Conservation (phyloP, 2,329 filamentous ascomycete genomes). For the Orbilia oligospora region DNA sequence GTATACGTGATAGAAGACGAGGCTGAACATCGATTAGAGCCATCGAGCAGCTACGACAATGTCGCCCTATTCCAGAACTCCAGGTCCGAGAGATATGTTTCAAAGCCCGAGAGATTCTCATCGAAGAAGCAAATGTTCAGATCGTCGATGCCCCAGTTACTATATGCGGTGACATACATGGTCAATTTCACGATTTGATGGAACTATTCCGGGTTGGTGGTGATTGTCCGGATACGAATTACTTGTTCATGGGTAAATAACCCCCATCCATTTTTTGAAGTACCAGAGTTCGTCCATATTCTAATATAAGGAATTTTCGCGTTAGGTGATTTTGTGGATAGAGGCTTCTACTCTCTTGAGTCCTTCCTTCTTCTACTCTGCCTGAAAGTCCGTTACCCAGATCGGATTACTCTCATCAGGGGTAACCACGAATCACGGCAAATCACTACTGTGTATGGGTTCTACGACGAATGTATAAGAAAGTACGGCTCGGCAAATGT, state of each 20-base stretch:
- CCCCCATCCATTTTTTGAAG: constrained; percentile 26
- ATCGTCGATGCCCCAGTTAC: constrained; percentile 95
- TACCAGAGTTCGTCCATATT: background rate
- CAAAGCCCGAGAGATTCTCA: constrained; percentile 94
- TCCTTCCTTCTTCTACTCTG: constrained; percentile 95
- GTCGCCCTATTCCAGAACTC: constrained; percentile 92
- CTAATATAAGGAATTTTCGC: constrained; percentile 17
- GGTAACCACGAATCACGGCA: constrained; percentile 97
- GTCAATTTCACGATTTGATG: constrained; percentile 97
- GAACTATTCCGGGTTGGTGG: constrained; percentile 94
- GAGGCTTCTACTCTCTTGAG: constrained; percentile 97
- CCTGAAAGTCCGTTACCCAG: constrained; percentile 96
- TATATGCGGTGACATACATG: constrained; percentile 97
- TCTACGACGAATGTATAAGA: constrained; percentile 95
- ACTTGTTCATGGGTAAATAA: constrained; percentile 87
- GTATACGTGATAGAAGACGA: constrained; percentile 12
- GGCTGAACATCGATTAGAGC: constrained; percentile 73
- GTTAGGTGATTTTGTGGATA: constrained; percentile 93
- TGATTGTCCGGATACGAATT: constrained; percentile 94
- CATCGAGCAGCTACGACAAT: constrained; percentile 94
- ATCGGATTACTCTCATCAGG: constrained; percentile 94
- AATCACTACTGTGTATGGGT: constrained; percentile 97
- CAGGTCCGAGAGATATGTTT: constrained; percentile 98
- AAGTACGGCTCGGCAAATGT: constrained; percentile 98
- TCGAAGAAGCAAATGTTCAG: constrained; percentile 98